A percentile compares a stretch with the other conserved stretches of the same genome.
These are phyloP conservation scores for Cornus controversa DNA, from an alignment of 148 eudicot genomes.

Conservation along the genomic window DNA sequence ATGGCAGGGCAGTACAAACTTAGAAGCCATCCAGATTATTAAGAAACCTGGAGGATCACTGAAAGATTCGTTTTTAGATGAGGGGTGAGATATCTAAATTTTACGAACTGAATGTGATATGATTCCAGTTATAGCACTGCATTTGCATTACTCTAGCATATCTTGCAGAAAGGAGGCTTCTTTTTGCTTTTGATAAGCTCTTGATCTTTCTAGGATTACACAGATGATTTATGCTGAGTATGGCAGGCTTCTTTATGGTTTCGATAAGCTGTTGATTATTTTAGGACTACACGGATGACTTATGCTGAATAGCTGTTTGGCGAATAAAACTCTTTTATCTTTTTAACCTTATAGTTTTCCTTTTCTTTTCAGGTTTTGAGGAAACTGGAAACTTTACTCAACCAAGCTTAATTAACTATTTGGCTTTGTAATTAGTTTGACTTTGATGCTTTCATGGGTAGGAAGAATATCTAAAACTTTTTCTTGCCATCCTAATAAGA, in stretches of 20 bases:
- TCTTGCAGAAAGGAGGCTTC: not conserved
- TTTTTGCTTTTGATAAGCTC: not conserved
- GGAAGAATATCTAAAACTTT: not conserved
- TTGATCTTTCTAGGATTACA: not conserved
- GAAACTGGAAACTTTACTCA: not conserved
- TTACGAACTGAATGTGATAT: not conserved
- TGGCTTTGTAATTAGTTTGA: not conserved
- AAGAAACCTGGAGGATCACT: slow-evolving; percentile 98
- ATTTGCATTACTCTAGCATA: not conserved
- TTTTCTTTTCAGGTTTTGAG: not conserved
- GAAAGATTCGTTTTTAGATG: slow-evolving; percentile 89
- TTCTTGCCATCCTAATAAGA: not conserved
- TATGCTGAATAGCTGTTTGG: not conserved
- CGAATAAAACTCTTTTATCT: not conserved
- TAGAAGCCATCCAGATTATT: slow-evolving; percentile 94
- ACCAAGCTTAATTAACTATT: not conserved
- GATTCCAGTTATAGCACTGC: not conserved
- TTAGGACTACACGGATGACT: not conserved
- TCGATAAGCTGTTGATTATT: not conserved
- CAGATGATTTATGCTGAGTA: not conserved
- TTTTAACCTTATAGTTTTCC: not conserved
- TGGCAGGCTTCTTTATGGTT: not conserved
- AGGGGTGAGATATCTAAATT: slow-evolving; percentile 66
- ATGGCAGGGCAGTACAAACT: slow-evolving; percentile 94
- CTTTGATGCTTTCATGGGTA: not conserved